Percentiles rank a stretch among this genome's conserved stretches.
These are phyloP conservation scores for Eucalyptus tenuipes DNA, from an alignment of 345 rosid species.

Conservation along the genomic window DNA sequence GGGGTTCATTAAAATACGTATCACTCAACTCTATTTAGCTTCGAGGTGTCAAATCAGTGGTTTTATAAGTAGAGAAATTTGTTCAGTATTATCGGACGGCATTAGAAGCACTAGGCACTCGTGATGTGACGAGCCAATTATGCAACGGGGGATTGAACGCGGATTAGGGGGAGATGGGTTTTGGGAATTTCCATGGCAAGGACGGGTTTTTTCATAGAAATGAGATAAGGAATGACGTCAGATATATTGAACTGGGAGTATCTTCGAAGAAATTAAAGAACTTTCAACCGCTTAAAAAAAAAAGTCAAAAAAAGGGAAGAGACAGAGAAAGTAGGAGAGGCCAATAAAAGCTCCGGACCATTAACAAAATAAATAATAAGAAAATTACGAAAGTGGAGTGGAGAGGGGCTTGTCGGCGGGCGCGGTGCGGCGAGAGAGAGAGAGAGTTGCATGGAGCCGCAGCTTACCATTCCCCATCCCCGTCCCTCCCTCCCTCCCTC, in stretches of 20 bases:
- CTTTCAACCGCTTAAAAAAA: background rate
- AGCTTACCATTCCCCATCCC: background rate
- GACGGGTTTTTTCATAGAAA: too few species aligned
- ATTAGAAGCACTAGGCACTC: background rate
- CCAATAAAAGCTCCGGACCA: too few species aligned
- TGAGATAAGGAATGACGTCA: background rate
- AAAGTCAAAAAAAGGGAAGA: background rate
- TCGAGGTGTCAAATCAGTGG: accelerated
- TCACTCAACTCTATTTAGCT: too few species aligned
- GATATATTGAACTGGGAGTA: background rate
- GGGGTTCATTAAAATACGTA: background rate
- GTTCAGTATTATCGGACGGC: background rate
- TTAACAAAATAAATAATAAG: too few species aligned
- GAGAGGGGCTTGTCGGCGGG: background rate
- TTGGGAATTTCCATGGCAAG: too few species aligned
- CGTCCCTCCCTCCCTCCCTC: too few species aligned
- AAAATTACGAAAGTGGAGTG: background rate
- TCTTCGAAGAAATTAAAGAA: background rate
- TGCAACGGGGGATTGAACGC: background rate
- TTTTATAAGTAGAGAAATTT: background rate
- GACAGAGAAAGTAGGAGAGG: background rate
- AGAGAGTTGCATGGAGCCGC: background rate
- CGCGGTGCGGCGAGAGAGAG: background rate
- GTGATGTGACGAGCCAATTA: accelerated
- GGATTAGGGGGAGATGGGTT: too few species aligned